Percentiles rank a stretch among this genome's conserved stretches.
These are phyloP conservation scores for Zygoascus meyerae DNA, from an alignment of 1,139 yeast species.

Conservation along the genomic window DNA sequence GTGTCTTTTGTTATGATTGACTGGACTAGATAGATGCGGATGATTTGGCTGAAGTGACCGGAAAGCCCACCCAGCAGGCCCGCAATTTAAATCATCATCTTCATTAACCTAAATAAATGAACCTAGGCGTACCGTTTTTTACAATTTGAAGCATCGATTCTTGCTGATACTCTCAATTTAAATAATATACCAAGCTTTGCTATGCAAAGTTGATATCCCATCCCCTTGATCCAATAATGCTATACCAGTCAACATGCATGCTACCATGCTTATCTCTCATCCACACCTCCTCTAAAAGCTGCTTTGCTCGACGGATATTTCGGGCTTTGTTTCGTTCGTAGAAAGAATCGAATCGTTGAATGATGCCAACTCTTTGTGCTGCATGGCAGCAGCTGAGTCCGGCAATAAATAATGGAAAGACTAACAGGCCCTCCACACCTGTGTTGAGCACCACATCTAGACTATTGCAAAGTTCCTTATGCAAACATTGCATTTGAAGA, in stretches of 20 bases:
- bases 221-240: slow-evolving; percentile 56
- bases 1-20: too few species aligned
- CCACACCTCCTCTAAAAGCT: slow-evolving; percentile 58
- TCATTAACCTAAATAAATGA: too few species aligned
- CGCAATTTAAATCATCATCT: too few species aligned
- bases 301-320: slow-evolving; percentile 56
- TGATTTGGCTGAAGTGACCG: too few species aligned
- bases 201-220: slow-evolving; percentile 78
- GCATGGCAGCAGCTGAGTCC: slow-evolving; percentile 59
- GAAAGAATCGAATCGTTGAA: slow-evolving; percentile 48
- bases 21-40: too few species aligned
- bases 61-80: too few species aligned
- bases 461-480: slow-evolving; percentile 50
- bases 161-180: too few species aligned
- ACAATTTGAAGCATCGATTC: too few species aligned
- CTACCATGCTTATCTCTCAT: slow-evolving; percentile 42
- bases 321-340: slow-evolving; percentile 61
- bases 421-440: slow-evolving; percentile 63
- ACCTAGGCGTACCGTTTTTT: too few species aligned
- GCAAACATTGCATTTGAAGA: slow-evolving; percentile 56
- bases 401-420: slow-evolving; percentile 72
- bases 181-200: background rate
- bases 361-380: slow-evolving; percentile 43
- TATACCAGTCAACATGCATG: slow-evolving; percentile 59
- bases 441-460: slow-evolving; percentile 61